Percentiles rank a stretch among this genome's conserved stretches.
These are phyloP conservation scores for Neonectria magnoliae DNA, from an alignment of 2,329 filamentous ascomycete genomes.

Conservation along the genomic window DNA sequence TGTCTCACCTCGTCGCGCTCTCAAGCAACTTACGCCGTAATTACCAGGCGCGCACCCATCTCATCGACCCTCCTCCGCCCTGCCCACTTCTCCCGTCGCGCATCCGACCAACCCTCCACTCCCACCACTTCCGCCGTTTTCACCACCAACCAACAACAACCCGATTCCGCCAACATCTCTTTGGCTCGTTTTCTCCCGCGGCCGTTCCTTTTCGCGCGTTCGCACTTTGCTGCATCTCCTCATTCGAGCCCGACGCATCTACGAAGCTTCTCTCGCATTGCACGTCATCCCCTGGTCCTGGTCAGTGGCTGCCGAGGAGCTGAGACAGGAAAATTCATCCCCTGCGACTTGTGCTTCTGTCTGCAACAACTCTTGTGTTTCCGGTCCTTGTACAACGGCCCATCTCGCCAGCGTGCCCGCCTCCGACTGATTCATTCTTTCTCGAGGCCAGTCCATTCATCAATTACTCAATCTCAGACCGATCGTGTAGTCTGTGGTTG, in stretches of 20 bases:
- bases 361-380: conserved; percentile 9
- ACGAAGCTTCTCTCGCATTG: conserved; percentile 2
- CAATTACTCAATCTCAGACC: neutral
- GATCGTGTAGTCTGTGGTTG: neutral
- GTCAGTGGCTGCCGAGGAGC: conserved; percentile 18
- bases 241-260: conserved; percentile 2
- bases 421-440: neutral
- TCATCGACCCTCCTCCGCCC: neutral
- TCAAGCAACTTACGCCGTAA: neutral
- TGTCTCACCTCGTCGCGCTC: conserved; percentile 8
- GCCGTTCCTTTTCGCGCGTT: neutral
- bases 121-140: neutral
- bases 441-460: neutral
- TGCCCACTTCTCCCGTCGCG: conserved; percentile 1
- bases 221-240: conserved; percentile 2
- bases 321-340: conserved; percentile 13
- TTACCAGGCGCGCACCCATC: neutral
- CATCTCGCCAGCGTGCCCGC: neutral
- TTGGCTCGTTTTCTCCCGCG: neutral
- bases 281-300: conserved; percentile 8
- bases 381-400: conserved; percentile 1
- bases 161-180: neutral
- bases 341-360: neutral
- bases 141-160: neutral
- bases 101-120: neutral